Conservation (phyloP, 1,284 basidiomycete species). For the Paramarasmius palmivorus region DNA sequence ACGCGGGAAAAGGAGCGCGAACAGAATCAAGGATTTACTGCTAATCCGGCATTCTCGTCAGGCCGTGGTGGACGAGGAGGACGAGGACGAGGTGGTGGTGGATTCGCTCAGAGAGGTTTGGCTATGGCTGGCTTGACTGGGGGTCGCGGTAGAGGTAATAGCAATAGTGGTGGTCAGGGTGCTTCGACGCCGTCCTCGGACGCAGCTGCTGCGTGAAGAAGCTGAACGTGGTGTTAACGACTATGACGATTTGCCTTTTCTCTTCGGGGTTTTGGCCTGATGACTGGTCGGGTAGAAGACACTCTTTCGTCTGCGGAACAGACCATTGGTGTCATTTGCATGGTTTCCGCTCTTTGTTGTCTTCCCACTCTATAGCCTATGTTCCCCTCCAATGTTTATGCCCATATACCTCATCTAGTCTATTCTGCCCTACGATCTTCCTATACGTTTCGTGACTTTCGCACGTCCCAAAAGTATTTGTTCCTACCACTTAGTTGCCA, state of each 20-base stretch:
- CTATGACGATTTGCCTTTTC: too few relatives aligned
- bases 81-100: slow-evolving; percentile 61
- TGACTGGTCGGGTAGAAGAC: not conserved
- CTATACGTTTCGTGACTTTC: too few relatives aligned
- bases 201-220: too few relatives aligned
- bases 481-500: too few relatives aligned
- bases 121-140: slow-evolving; percentile 68
- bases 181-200: not conserved
- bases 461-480: too few relatives aligned
- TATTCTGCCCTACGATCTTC: too few relatives aligned
- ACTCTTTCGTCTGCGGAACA: not conserved
- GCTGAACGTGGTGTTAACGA: too few relatives aligned
- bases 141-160: slow-evolving; percentile 23
- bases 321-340: not conserved
- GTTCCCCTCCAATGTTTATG: too few relatives aligned
- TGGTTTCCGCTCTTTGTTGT: not conserved
- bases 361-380: too few relatives aligned
- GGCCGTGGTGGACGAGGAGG: slow-evolving; percentile 28
- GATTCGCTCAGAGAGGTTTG: slow-evolving; percentile 63
- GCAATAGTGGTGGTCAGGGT: not conserved
- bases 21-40: slow-evolving; percentile 27
- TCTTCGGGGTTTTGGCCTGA: not conserved
- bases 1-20: slow-evolving; percentile 41
- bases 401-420: too few relatives aligned
- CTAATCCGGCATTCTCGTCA: slow-evolving; percentile 10